Base-by-base conservation (phyloP, 106 monocot species). In the Agapanthus africanus region DNA sequence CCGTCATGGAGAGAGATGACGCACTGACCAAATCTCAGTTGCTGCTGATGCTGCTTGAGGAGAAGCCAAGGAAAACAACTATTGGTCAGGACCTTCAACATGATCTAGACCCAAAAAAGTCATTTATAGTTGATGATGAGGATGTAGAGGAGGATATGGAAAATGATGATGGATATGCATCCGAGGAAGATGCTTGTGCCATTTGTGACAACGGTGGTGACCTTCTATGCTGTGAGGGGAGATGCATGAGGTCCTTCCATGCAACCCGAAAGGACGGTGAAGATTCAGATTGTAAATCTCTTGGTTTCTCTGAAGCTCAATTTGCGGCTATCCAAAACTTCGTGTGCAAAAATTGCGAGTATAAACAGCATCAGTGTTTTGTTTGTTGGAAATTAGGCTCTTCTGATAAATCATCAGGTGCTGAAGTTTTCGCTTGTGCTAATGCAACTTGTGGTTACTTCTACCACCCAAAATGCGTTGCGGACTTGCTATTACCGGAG, bases 381-480 rank as follows among this genome's bases (percentile, higher is more conserved):
- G 70, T 65, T 34, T 90, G 93, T 76, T 87, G 93, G 31, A 78
- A 78, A 67, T 56, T 94, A 25, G 90, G 87, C 2, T 79, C 82
- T 14, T 94, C 93, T 68, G 88, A 83, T 74, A 82, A 77, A 73
- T 30, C 63, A 32, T 65, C 62, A 40, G 70, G 71, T 64, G 73
- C 82, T 4, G 84, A 94, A 90, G 87, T 95, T 27, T 88, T 83
- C 72, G 78, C 14, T 27, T 95, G 94, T 65, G 79, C 75, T 37
- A 71, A 68, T 79, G 94, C 87, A 35, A 83, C 90, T 30, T 95
- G 94, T 85, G 94, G 94, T 22, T 79, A 78, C 39, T 95, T 91
- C 64, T 95, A 88, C 79, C 94, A 95, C 76, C 85, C 94, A 7
- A 80, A 79, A 40, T 95, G 94, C 72, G 85, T 83, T 28, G 85